Evolutionary conservation across 1,139 yeast species (phyloP).

Genomic region (Kazachstania sp.): DNA sequence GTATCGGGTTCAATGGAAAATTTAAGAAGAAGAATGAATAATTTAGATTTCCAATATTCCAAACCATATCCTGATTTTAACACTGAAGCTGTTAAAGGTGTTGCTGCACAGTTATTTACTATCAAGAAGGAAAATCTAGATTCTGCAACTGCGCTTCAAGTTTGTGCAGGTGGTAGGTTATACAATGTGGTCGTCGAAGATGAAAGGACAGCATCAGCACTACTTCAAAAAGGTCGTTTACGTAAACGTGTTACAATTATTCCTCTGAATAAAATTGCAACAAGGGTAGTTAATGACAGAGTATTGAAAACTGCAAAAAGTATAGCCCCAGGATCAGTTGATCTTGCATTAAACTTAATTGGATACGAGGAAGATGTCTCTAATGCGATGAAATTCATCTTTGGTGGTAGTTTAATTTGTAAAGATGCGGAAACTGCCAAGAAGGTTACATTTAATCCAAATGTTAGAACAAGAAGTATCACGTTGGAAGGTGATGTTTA

Average conservation of each 20-base stretch:
- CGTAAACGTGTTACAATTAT: conserved; percentile 82
- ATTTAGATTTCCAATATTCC: conserved; percentile 67
- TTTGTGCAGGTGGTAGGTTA: conserved; percentile 87
- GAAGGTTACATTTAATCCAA: conserved; percentile 75
- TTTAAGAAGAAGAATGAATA: conserved; percentile 57
- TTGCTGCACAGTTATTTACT: conserved; percentile 77
- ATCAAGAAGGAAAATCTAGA: conserved; percentile 49
- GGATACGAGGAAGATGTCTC: conserved; percentile 62
- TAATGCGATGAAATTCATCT: conserved; percentile 85
- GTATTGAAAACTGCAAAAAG: conserved; percentile 53
- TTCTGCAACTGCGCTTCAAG: conserved; percentile 78
- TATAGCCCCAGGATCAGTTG: conserved; percentile 64
- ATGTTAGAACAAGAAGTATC: conserved; percentile 77
- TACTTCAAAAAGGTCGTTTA: conserved; percentile 70
- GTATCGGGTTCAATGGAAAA: conserved; percentile 46
- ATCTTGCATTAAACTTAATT: conserved; percentile 72
- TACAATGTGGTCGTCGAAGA: conserved; percentile 89
- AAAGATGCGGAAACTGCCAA: conserved; percentile 84
- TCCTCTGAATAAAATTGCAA: conserved; percentile 77
- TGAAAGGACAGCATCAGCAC: conserved; percentile 72
- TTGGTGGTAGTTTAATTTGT: conserved; percentile 83
- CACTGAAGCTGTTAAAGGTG: conserved; percentile 64
- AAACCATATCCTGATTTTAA: conserved; percentile 57
- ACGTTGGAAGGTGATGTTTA: conserved; percentile 90
- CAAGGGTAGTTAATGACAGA: conserved; percentile 41